Base-by-base conservation (phyloP, 2,329 filamentous ascomycete genomes). In the Penicillium psychrosexuale region DNA sequence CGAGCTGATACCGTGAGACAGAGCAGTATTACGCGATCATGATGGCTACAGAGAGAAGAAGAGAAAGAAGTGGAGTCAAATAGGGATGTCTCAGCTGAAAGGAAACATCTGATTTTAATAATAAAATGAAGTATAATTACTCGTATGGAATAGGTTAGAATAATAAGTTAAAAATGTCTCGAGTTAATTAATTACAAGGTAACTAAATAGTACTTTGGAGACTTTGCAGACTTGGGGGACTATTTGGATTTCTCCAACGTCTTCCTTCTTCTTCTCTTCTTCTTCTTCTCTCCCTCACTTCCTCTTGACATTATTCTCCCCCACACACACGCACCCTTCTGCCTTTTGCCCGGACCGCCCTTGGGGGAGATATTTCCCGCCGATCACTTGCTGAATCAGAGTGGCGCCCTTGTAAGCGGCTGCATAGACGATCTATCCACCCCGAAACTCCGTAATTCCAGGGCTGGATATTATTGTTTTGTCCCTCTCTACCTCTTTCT, bases 351-450 rank as follows among this genome's bases (percentile, higher is more conserved):
- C 38, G 24, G 48, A 31, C n/a, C 19, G n/a, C 31, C 24, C 31
- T 51, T 51, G 38, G 47, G 43, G 49, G 43, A 54, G 37, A 49
- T 44, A 31, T 24, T 38, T 53, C 43, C 43, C 48, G 63, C 47
- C 57, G 61, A 65, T 65, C 61, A 55, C 24, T 60, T 55, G 55
- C 56, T 63, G 30, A 38, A 55, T 61, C 53, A 56, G 56, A 40
- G 57, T 57, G 57, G 53, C 60, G 51, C 55, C 58, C 52, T 62
- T 56, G 28, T 36, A 46, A 45, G 43, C 28, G 24, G 43, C 42
- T 45, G 53, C 60, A 58, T 53, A 49, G 54, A 56, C 48, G 59
- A 59, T 60, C 56, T 51, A 65, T 45, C 42, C 42, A 31, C 40
- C 33, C 33, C 49, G 13, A 34, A 50, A 31, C 33, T 45, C 28